Evolutionary conservation across 2,329 filamentous ascomycete species (phyloP).

Genomic region (Arthrobotrys megalospora): DNA sequence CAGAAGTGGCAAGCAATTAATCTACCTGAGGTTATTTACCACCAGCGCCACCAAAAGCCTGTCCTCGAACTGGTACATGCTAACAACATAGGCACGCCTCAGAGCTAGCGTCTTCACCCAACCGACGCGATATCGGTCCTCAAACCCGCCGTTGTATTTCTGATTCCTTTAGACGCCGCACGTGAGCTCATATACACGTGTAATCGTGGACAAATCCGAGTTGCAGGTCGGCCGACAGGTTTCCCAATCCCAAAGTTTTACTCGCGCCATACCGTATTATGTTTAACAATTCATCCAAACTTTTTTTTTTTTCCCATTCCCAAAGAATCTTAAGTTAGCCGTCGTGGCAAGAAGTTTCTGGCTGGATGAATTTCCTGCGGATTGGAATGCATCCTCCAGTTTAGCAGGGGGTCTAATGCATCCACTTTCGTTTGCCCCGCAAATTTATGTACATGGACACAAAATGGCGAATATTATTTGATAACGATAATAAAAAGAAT

Average conservation of each 20-base stretch:
- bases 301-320: slow-evolving; percentile 1
- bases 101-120: not conserved
- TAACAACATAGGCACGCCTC: not conserved
- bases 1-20: slow-evolving; percentile 15
- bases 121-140: slow-evolving; percentile 52
- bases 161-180: slow-evolving; percentile 13
- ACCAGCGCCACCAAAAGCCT: slow-evolving; percentile 18
- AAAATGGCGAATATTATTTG: slow-evolving; percentile 21
- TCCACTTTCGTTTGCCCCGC: slow-evolving; percentile 9
- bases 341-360: slow-evolving; percentile 38
- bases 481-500: slow-evolving; percentile 17
- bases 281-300: not conserved
- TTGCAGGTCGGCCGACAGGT: not conserved
- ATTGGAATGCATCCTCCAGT: slow-evolving; percentile 6
- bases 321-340: slow-evolving; percentile 18
- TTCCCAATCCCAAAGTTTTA: slow-evolving; percentile 39
- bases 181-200: slow-evolving; percentile 41
- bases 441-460: slow-evolving; percentile 4
- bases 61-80: slow-evolving; percentile 3
- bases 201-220: slow-evolving; percentile 15
- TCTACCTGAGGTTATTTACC: slow-evolving; percentile 48
- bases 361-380: slow-evolving; percentile 20
- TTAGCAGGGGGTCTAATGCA: slow-evolving; percentile 25
- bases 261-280: slow-evolving; percentile 25
- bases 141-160: slow-evolving; percentile 12